phyloP scores from a whole-genome alignment of 2,329 filamentous ascomycete species.

The Fulvia fulva region DNA sequence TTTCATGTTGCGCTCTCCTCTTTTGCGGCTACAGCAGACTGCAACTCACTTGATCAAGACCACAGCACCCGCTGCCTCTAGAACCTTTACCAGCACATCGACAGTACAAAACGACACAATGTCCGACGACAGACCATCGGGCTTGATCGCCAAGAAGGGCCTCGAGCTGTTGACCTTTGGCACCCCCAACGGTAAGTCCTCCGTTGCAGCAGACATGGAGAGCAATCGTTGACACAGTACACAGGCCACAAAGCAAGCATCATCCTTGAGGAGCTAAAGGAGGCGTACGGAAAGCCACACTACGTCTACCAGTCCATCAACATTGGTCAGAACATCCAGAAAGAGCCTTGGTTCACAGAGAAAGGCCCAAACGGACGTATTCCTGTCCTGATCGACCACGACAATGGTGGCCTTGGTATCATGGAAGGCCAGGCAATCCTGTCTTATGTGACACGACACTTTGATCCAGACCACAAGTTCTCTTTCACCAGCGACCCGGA shows the following conservation, averaged over 20 bases:
- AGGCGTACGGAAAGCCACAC: conserved; percentile 55
- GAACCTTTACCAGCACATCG: conserved; percentile 13
- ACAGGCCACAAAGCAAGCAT: conserved; percentile 52
- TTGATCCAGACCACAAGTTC: conserved; percentile 46
- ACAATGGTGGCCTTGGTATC: conserved; percentile 55
- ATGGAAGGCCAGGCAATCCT: conserved; percentile 45
- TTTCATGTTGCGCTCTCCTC: conserved; percentile 27
- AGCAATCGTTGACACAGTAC: not conserved
- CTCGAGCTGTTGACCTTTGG: conserved; percentile 61
- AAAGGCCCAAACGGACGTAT: conserved; percentile 63
- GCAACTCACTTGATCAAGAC: conserved; percentile 21
- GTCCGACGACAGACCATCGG: conserved; percentile 44
- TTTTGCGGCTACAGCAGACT: conserved; percentile 27
- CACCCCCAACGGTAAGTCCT: conserved; percentile 39
- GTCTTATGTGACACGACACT: conserved; percentile 43
- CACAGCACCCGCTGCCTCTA: conserved; percentile 11
- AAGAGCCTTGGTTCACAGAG: conserved; percentile 63
- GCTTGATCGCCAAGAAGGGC: conserved; percentile 59
- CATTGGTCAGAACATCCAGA: conserved; percentile 61
- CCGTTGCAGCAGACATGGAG: not conserved
- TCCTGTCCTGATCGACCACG: conserved; percentile 63
- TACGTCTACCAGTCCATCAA: conserved; percentile 59
- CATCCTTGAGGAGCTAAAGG: conserved; percentile 63
- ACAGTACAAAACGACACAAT: conserved; percentile 15
- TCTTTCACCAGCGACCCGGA: conserved; percentile 47